Evolutionary conservation across 441 rosid genomes (phyloP).

Genomic region (Pelargonium fulgidum): DNA sequence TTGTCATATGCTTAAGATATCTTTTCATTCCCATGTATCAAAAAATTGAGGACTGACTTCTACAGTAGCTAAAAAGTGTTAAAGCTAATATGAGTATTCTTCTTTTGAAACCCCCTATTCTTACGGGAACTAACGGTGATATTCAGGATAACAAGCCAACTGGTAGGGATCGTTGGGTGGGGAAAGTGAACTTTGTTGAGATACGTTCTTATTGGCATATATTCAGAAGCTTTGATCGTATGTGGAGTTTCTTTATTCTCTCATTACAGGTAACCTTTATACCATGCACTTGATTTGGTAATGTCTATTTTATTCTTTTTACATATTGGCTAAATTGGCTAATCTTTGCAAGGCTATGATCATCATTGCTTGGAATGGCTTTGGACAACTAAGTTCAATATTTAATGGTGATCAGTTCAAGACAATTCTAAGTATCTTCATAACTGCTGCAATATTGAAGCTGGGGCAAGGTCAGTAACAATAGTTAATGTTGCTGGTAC

Average conservation of each 20-base stretch:
- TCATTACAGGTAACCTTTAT: conserved; percentile 64
- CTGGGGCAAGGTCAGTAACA: conserved; percentile 79
- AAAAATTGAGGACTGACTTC: neutral
- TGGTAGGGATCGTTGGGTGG: conserved; percentile 68
- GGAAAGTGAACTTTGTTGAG: conserved; percentile 97
- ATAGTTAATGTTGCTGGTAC: conserved; percentile 1
- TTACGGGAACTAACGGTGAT: neutral
- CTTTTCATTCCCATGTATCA: neutral
- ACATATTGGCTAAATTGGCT: conserved; percentile 23
- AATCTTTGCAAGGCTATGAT: conserved; percentile 70
- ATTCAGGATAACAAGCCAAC: conserved; percentile 67
- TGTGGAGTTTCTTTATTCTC: conserved; percentile 96
- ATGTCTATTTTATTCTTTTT: conserved; percentile 10
- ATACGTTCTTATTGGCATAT: conserved; percentile 95
- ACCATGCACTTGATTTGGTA: neutral
- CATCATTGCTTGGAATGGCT: conserved; percentile 85
- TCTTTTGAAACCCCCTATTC: neutral
- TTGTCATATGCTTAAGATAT: neutral
- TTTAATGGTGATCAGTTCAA: conserved; percentile 57
- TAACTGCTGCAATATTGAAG: conserved; percentile 93
- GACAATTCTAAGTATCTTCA: conserved; percentile 80
- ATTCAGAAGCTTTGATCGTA: conserved; percentile 96
- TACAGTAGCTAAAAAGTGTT: neutral
- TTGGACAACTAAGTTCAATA: conserved; percentile 47
- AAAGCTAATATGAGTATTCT: neutral